Evolutionary conservation across 2,329 filamentous ascomycete species (phyloP), one percentile per base, ranked within the genome.

Genomic region (Calonectria pseudoturangicola): DNA sequence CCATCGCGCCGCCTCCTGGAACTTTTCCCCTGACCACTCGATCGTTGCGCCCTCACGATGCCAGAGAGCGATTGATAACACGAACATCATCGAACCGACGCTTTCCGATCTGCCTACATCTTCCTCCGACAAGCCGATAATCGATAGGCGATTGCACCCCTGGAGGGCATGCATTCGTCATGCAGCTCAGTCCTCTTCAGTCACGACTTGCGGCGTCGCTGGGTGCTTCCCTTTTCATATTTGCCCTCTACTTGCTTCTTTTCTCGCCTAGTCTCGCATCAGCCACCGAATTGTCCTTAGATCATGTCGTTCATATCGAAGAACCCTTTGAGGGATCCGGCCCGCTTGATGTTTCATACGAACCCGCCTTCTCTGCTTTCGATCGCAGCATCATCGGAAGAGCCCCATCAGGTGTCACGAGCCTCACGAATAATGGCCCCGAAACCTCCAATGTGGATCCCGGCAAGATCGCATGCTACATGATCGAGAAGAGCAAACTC

Each of bases 151-250:
- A 73, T 76, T 76, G 81, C 82, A 84, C 70, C 69, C 83, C 81
- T 80, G 79, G 83, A 83, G 87, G 87, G 84, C 84, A 85, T 85
- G 83, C 79, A 77, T 78, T 74, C 81, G 83, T 79, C 75, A 90
- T 91, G 89, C 86, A 92, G 84, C 88, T 93, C 83, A 92, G 89
- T 82, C 91, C 90, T 79, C 86, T 94, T 77, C 94, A 94, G 86
- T 93, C 92, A 85, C 92, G 93, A 81, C 90, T 95, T 80, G 90
- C 90, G 81, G 91, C 92, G 79, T 94, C 92, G 70, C 82, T 93
- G 66, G 86, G 89, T 79, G 90, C 92, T 67, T 90, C 91, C 39
- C 84, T 90, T 36, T 81, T 93, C 64, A 82, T 94, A 64, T 45
- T 77, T 27, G 68, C 47, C 13, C 82, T 95, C 50, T 93, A 92